Evolutionary conservation across 2,329 filamentous ascomycete species (phyloP).

Genomic region (Pezicula radicicola): DNA sequence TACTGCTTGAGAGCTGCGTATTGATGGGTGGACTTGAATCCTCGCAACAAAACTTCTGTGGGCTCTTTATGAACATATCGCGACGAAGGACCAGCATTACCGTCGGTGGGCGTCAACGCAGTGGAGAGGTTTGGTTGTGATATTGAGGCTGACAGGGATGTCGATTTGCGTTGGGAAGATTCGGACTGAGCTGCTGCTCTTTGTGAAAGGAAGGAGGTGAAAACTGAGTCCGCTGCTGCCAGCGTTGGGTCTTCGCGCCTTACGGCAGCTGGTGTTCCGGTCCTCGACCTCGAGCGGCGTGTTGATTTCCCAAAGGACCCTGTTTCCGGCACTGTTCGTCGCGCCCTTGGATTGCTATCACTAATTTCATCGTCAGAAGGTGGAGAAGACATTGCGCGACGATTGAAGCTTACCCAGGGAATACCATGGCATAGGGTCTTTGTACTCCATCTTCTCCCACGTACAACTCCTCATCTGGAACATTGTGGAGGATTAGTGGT

Average conservation of each 20-base stretch:
- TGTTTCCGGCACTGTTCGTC: constrained; percentile 54
- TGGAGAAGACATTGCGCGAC: constrained; percentile 4
- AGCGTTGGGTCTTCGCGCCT: constrained; percentile 58
- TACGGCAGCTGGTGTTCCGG: constrained; percentile 45
- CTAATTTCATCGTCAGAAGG: constrained; percentile 35
- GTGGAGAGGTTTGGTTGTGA: constrained; percentile 31
- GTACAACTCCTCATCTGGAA: constrained; percentile 66
- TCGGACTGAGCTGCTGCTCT: constrained; percentile 28
- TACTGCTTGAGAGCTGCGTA: constrained; percentile 90
- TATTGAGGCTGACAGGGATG: constrained; percentile 23
- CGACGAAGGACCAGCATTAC: constrained; percentile 16
- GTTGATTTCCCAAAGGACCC: constrained; percentile 68
- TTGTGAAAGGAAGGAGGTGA: constrained; percentile 54
- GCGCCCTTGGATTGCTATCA: constrained; percentile 50
- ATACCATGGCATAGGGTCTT: constrained; percentile 65
- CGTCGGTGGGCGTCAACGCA: constrained; percentile 25
- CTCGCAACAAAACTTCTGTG: constrained; percentile 81
- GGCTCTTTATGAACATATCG: constrained; percentile 46
- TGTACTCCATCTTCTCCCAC: constrained; percentile 63
- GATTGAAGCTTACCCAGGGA: constrained; percentile 50
- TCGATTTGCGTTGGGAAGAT: constrained; percentile 27
- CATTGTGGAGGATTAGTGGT: constrained; percentile 65
- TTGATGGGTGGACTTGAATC: constrained; percentile 67
- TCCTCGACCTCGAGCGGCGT: constrained; percentile 58
- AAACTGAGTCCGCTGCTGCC: constrained; percentile 59